Percentiles rank a stretch among this genome's conserved stretches.
Conservation (phyloP, 73 alveolate genomes). For the Blepharisma japonicum region DNA sequence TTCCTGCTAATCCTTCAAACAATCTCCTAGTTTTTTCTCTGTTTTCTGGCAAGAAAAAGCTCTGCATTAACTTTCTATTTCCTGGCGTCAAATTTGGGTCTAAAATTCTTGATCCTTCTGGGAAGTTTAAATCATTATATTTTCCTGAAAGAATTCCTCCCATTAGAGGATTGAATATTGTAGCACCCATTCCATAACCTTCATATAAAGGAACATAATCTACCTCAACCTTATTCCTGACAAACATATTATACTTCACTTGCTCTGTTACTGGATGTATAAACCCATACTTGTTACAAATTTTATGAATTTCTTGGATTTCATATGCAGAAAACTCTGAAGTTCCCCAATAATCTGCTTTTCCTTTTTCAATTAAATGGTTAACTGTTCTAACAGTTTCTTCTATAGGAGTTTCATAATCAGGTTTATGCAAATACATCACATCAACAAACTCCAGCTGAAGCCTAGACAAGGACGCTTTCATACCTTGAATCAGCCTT, state of each 20-base stretch:
- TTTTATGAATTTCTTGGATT: conserved; percentile 71
- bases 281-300: conserved; percentile 64
- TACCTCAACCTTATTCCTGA: conserved; percentile 85
- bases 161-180: conserved; percentile 90
- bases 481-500: conserved; percentile 75
- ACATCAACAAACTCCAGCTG: conserved; percentile 84
- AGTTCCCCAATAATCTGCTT: conserved; percentile 98
- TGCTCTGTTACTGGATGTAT: conserved; percentile 92
- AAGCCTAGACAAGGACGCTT: conserved; percentile 72
- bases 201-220: conserved; percentile 74
- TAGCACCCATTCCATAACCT: conserved; percentile 72
- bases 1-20: conserved; percentile 34
- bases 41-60: neutral
- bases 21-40: conserved; percentile 9
- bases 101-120: conserved; percentile 56
- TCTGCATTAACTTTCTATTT: neutral
- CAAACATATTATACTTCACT: conserved; percentile 80
- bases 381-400: conserved; percentile 90
- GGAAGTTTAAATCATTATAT: conserved; percentile 85
- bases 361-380: conserved; percentile 81
- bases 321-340: conserved; percentile 92
- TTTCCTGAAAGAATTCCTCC: conserved; percentile 93
- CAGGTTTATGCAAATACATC: conserved; percentile 90
- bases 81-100: conserved; percentile 14
- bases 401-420: conserved; percentile 85